Percentiles rank a stretch among this genome's conserved stretches.
phyloP scores from a whole-genome alignment of 495 filamentous ascomycete genomes.

The Aspergillus funiculosus region DNA sequence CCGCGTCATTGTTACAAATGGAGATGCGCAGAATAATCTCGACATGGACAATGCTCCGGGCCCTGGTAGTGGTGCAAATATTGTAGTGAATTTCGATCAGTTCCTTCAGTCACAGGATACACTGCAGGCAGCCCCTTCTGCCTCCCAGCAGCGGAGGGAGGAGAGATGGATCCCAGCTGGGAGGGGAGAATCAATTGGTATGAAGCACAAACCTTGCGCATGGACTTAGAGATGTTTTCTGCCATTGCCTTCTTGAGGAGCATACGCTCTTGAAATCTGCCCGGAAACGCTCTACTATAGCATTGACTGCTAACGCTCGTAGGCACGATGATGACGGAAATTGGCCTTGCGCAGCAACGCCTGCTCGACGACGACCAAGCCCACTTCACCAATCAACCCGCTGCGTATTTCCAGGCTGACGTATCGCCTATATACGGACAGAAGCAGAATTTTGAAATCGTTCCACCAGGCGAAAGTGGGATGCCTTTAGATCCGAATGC shows the following conservation, averaged over 20 bases:
- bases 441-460: background rate
- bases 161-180: slow-evolving; percentile 36
- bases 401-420: background rate
- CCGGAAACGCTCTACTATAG: no score
- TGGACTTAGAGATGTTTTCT: background rate
- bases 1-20: slow-evolving; percentile 8
- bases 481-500: no score
- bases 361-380: slow-evolving; percentile 33
- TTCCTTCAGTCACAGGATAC: slow-evolving; percentile 35
- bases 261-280: no score
- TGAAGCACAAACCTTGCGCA: slow-evolving; percentile 3
- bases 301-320: background rate
- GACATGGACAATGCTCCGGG: slow-evolving; percentile 9
- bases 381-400: slow-evolving; percentile 14
- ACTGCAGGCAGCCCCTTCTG: slow-evolving; percentile 16
- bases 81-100: slow-evolving; percentile 37
- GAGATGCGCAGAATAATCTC: slow-evolving; percentile 8
- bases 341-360: slow-evolving; percentile 33
- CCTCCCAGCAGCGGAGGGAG: slow-evolving; percentile 37
- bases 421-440: background rate
- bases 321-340: slow-evolving; percentile 39
- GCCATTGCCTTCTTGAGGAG: no score
- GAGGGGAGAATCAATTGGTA: slow-evolving; percentile 34
- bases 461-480: background rate
- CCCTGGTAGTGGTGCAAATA: slow-evolving; percentile 12